phyloP scores from a whole-genome alignment of 2,329 filamentous ascomycete species.

The Colletotrichum melonis region DNA sequence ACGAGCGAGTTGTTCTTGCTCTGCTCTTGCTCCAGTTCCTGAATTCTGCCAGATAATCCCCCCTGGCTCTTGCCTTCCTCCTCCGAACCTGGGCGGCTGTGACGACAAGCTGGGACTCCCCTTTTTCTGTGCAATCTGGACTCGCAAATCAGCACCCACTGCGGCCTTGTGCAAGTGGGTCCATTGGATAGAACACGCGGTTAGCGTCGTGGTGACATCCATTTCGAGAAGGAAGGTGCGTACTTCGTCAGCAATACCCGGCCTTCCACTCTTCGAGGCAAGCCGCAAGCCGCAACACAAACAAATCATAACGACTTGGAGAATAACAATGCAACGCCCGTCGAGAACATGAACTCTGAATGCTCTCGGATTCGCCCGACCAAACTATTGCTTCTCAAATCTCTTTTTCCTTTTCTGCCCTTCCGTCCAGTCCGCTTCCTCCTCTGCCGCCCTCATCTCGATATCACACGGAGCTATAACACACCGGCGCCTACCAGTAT shows the following conservation, averaged over 20 bases:
- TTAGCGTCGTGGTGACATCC: slow-evolving; percentile 34
- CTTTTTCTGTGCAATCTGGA: slow-evolving; percentile 30
- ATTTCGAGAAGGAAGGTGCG: slow-evolving; percentile 25
- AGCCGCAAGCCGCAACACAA: background rate
- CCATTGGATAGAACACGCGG: slow-evolving; percentile 2
- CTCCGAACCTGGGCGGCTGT: background rate
- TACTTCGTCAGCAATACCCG: slow-evolving; percentile 2
- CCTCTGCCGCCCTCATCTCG: background rate
- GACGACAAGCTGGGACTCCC: slow-evolving; percentile 17
- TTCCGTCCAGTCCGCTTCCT: background rate
- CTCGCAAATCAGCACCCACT: slow-evolving; percentile 32
- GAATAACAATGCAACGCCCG: slow-evolving; percentile 4
- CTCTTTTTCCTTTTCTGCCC: slow-evolving; percentile 7
- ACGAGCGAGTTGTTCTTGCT: background rate
- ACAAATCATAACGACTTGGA: slow-evolving; percentile 3
- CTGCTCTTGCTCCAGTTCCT: background rate
- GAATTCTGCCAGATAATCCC: background rate
- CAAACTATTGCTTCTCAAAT: background rate
- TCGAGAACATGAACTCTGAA: background rate
- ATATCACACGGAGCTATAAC: background rate
- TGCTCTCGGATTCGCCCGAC: background rate
- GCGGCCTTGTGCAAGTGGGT: background rate
- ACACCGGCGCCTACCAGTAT: background rate
- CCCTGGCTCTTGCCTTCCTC: background rate
- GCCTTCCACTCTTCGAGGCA: background rate